Percentiles rank a stretch among this genome's conserved stretches.
Evolutionary conservation across 2,329 filamentous ascomycete species (phyloP).

Genomic region (Penicillium sp.): DNA sequence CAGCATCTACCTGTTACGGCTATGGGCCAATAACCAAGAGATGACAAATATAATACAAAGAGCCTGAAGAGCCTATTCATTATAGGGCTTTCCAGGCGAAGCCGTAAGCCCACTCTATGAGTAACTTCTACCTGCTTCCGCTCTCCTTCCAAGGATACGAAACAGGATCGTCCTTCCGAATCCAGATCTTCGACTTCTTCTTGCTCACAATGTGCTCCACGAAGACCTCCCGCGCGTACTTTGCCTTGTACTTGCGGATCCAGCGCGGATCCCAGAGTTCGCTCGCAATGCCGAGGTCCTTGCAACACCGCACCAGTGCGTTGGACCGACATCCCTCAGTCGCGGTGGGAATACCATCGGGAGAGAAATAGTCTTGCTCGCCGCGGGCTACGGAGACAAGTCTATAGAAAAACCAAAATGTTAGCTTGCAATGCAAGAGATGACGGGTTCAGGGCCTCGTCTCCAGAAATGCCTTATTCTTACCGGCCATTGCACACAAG

Average conservation of each 20-base stretch:
- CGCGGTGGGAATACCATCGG: conserved; percentile 88
- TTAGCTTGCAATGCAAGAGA: not conserved
- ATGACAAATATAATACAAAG: not conserved
- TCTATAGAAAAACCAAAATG: conserved; percentile 49
- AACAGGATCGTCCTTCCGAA: conserved; percentile 78
- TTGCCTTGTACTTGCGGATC: conserved; percentile 77
- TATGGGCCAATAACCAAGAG: not conserved
- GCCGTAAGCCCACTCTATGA: not conserved
- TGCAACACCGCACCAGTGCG: conserved; percentile 96
- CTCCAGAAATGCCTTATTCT: conserved; percentile 8
- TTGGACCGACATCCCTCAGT: conserved; percentile 98
- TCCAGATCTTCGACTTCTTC: conserved; percentile 85
- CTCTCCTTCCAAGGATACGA: conserved; percentile 64
- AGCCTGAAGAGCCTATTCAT: not conserved
- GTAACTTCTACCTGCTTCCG: conserved; percentile 22
- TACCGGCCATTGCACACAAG: conserved; percentile 86
- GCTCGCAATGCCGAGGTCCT: conserved; percentile 90
- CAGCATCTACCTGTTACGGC: not conserved
- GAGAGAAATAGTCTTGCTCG: conserved; percentile 89
- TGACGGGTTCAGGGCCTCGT: not conserved
- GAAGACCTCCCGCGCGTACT: conserved; percentile 77
- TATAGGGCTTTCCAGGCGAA: not conserved
- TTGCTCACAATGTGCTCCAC: conserved; percentile 86
- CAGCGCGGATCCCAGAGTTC: conserved; percentile 96
- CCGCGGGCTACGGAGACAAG: conserved; percentile 90